phyloP scores from a whole-genome alignment of 257 asterid genomes.

The Solanum pinnatisectum region DNA sequence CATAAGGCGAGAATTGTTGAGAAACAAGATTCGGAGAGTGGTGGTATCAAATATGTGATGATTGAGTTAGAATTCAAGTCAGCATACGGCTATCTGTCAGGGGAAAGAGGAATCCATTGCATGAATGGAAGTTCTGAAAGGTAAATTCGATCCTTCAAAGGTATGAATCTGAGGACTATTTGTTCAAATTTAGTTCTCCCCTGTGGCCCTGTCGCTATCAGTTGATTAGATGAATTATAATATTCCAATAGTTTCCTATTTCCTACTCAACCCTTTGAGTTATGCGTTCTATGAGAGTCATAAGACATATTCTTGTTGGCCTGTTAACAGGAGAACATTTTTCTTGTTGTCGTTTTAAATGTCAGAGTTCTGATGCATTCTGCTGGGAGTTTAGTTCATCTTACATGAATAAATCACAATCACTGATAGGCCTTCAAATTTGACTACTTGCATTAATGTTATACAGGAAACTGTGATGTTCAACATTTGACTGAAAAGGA shows the following conservation, averaged over 20 bases:
- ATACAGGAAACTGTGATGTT: background rate
- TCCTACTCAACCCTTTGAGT: background rate
- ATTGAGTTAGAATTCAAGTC: conserved; percentile 65
- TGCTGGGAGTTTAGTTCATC: background rate
- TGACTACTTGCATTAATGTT: background rate
- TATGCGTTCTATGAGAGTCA: background rate
- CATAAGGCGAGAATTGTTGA: conserved; percentile 58
- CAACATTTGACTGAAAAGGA: background rate
- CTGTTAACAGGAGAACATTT: background rate
- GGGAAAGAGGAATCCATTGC: conserved; percentile 70
- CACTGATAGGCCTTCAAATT: background rate
- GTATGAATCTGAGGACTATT: conserved; percentile 19
- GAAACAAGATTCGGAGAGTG: conserved; percentile 33
- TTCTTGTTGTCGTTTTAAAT: background rate
- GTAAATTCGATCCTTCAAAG: conserved; percentile 26
- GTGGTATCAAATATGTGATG: conserved; percentile 34
- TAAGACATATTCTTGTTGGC: background rate
- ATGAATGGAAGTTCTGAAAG: conserved; percentile 25
- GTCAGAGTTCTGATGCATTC: background rate
- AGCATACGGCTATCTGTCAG: conserved; percentile 62
- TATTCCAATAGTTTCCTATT: background rate
- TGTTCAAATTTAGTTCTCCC: background rate
- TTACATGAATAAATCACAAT: background rate
- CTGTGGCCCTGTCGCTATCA: background rate
- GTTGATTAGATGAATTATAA: background rate